These are phyloP conservation scores for Artemisia tridentata DNA, from an alignment of 129 eudicot genomes.

Conservation along the genomic window DNA sequence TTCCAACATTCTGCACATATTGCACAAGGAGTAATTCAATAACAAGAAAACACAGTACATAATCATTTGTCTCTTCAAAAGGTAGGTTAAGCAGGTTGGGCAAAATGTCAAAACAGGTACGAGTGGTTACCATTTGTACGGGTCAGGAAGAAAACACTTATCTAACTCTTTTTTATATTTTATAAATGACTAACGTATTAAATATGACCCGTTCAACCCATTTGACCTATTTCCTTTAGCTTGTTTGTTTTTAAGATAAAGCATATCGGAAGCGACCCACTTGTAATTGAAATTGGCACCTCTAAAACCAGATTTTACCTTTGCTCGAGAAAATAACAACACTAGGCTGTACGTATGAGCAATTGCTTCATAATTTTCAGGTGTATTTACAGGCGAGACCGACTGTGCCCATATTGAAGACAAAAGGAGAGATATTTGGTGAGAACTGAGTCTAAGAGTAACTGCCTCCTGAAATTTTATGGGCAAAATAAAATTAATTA, in stretches of 20 bases:
- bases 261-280: not conserved
- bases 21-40: slow-evolving; percentile 14
- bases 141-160: not conserved
- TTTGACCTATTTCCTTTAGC: not conserved
- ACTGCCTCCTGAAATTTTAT: slow-evolving; percentile 50
- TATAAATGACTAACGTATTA: not conserved
- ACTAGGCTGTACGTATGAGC: slow-evolving; percentile 90
- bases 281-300: not conserved
- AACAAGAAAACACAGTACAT: slow-evolving; percentile 20
- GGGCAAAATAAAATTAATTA: not conserved
- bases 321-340: slow-evolving; percentile 74
- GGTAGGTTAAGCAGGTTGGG: slow-evolving; percentile 7
- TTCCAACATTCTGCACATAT: slow-evolving; percentile 63
- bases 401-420: slow-evolving; percentile 94
- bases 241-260: not conserved
- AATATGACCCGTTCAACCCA: not conserved
- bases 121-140: not conserved
- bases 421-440: slow-evolving; percentile 71
- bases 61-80: not conserved
- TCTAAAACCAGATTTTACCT: slow-evolving; percentile 45
- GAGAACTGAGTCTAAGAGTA: slow-evolving; percentile 75
- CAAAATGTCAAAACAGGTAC: not conserved
- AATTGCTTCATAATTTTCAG: slow-evolving; percentile 88
- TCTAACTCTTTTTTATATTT: not conserved
- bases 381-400: slow-evolving; percentile 58